Base-by-base conservation (phyloP, 495 filamentous ascomycete genomes). In the Xylaria scruposa region DNA sequence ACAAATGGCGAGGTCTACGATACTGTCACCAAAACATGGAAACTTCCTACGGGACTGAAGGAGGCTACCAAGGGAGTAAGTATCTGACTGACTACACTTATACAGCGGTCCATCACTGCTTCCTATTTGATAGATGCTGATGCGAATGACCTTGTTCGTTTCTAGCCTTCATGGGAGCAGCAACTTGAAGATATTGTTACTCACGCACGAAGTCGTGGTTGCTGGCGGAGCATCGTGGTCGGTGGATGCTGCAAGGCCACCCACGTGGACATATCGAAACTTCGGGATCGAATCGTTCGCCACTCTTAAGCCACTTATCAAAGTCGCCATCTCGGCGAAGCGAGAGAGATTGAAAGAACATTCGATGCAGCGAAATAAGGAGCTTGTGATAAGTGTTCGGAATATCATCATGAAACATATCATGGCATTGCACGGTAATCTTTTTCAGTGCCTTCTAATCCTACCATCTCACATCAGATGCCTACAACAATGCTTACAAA, bases 1-100 rank as follows among this genome's bases (percentile, higher is more conserved):
- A 91, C 91, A 19, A 87, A 88, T 49, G 90, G 90, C 3, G 87
- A 90, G 79, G 82, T 87, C 9, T 92, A 92, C 76, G 87, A 92
- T 76, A 88, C 89, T 7, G 78, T 74, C 0, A 89, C 86, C 5
- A 86, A 90, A 78, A 79, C 76, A 70, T 92, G 90, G 90, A 85
- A 83, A 76, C 77, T 79, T 67, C 80, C 80, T 3, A 72, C 62
- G 29, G 75, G 62, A 19, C 62, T 51, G 21, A 73, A 70, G 44
- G 60, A 26, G n/a, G n/a, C 65, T 13, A 70, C 65, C 19, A 74
- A 77, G 70, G 67, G 73, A 70, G 42, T 65, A 31, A 65, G 56
- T 49, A 40, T 54, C n/a, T 59, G n/a, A 61, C n/a, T 59, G n/a
- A 61, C 36, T 47, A 19, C 33, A 62, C 54, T 59, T 21, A 63